Base-by-base conservation (phyloP, 1,139 yeast species). In the Scheffersomyces cryptocercus region DNA sequence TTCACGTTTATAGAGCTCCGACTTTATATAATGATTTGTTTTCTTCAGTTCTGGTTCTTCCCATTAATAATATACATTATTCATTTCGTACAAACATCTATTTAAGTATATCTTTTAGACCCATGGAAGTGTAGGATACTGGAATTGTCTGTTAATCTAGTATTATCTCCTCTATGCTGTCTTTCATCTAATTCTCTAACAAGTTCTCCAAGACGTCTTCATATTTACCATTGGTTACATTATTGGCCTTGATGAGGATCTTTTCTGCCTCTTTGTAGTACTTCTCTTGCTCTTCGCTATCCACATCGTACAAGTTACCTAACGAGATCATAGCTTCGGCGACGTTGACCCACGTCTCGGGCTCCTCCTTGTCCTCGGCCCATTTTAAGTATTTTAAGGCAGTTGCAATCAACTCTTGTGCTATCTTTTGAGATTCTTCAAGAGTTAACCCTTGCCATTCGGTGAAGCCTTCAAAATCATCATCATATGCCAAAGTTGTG, bases 281-380 rank as follows among this genome's bases (percentile, higher is more conserved):
- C 11, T 70, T 55, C 47, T 83, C 86, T 64, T 88, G 96, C 38
- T 83, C 84, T 31, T 68, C 65, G 42, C 86, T 75, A 32, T 85
- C 90, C 35, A 79, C 67, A 9, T 82, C 86, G 51, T 77, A 72
- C 45, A 89, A 61, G 57, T 90, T 90, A 8, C 91, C 97, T 53
- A 88, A 68, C 11, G 85, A 79, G 31, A 91, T 87, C 59, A 81
- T 74, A 1, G 95, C 91, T 62, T 93, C 98, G 2, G 97, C 97
- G 36, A 86, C 70, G 52, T 79, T 79, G 5, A 84, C 96, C 86
- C 93, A 85, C 7, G 85, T 73, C 46, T 84, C 85, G 0, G 96
- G 96, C 32, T 85, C 88, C 41, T 84, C 88, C 28, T 81, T 82
- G 41, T 82, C 81, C 60, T 84, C 81, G 0, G 90, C 85, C 46